Evolutionary conservation across 169 alveolate species (phyloP).

Genomic region (Plasmodium berghei): DNA sequence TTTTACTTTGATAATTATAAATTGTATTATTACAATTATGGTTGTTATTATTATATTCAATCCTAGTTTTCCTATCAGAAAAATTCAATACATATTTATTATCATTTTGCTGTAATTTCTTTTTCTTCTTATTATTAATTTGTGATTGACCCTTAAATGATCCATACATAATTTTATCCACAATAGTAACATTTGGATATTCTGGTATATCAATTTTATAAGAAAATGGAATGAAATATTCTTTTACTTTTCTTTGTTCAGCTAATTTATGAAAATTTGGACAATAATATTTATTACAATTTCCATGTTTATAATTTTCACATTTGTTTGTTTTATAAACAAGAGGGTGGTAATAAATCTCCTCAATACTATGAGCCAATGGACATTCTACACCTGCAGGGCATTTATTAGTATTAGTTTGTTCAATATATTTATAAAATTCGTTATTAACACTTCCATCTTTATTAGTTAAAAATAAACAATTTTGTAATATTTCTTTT

Average conservation of each 20-base stretch:
- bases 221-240: conserved; percentile 84
- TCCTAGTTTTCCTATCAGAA: background rate
- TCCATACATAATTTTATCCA: conserved; percentile 80
- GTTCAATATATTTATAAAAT: conserved; percentile 66
- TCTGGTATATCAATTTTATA: conserved; percentile 82
- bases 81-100: background rate
- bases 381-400: conserved; percentile 90
- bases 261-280: conserved; percentile 90
- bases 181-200: conserved; percentile 85
- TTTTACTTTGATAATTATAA: background rate
- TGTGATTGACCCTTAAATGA: conserved; percentile 69
- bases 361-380: conserved; percentile 88
- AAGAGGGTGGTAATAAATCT: conserved; percentile 88
- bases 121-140: background rate
- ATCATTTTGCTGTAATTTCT: background rate
- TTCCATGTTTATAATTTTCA: conserved; percentile 83
- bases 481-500: conserved; percentile 77
- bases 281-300: conserved; percentile 89
- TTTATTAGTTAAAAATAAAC: conserved; percentile 29
- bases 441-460: conserved; percentile 76
- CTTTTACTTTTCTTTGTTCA: conserved; percentile 85
- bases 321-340: conserved; percentile 87
- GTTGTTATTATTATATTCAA: background rate
- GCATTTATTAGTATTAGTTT: conserved; percentile 74
- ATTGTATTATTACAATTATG: background rate